Percentiles rank a stretch among this genome's conserved stretches.
Evolutionary conservation across 306 rosid species (phyloP).

Genomic region (Castanea sativa): DNA sequence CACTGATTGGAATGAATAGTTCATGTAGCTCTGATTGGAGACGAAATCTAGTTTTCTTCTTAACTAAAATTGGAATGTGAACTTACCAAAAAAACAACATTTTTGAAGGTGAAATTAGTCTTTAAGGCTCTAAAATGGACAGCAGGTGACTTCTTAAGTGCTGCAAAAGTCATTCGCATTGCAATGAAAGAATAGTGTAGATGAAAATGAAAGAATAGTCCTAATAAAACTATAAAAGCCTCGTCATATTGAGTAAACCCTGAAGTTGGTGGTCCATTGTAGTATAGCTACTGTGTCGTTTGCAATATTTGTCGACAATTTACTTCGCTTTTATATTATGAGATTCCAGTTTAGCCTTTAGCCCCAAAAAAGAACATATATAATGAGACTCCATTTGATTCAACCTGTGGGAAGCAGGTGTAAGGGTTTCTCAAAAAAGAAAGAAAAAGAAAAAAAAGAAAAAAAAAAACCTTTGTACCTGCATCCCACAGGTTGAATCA

Average conservation of each 20-base stretch:
- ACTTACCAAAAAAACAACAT: too few relatives aligned
- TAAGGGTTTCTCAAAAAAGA: too few relatives aligned
- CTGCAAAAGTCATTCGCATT: conserved; percentile 9
- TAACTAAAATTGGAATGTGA: too few relatives aligned
- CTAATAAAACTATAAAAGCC: too few relatives aligned
- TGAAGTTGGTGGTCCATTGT: not conserved
- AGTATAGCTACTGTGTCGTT: not conserved
- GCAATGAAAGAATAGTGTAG: not conserved
- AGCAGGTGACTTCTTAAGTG: conserved; percentile 11
- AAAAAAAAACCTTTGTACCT: not conserved
- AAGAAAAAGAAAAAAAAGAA: too few relatives aligned
- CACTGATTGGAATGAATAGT: not conserved
- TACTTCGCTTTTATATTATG: not conserved
- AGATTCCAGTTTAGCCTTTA: too few relatives aligned
- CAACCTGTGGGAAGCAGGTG: not conserved
- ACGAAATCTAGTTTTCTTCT: not conserved
- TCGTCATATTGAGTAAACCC: not conserved
- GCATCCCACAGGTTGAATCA: not conserved
- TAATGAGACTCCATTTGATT: not conserved
- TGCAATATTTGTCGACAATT: too few relatives aligned
- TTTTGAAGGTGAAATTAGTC: not conserved
- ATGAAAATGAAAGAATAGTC: too few relatives aligned
- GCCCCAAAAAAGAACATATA: not conserved
- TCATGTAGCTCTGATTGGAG: not conserved
- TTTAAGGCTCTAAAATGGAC: not conserved